Percentiles rank a stretch among this genome's conserved stretches.
Conservation (phyloP, 2,329 filamentous ascomycete genomes). For the Alternaria sp. region DNA sequence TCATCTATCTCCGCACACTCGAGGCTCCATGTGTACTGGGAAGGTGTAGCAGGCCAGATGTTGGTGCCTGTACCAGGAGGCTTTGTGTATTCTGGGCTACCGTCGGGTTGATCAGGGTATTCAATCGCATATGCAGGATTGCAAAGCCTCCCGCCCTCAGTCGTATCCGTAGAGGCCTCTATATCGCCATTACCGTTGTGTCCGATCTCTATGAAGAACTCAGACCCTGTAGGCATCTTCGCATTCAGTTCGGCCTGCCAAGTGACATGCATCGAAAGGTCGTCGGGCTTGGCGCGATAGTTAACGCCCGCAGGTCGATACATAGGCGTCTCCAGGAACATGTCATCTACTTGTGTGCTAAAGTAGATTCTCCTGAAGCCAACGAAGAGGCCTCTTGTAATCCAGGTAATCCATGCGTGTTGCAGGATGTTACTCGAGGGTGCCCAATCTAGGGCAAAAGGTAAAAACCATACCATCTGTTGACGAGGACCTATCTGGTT, state of each 20-base stretch:
- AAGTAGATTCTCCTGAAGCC: conserved; percentile 66
- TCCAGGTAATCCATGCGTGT: conserved; percentile 70
- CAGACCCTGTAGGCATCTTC: conserved; percentile 45
- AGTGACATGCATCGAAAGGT: conserved; percentile 40
- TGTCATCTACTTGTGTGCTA: conserved; percentile 69
- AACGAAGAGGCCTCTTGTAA: conserved; percentile 66
- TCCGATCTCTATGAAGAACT: conserved; percentile 50
- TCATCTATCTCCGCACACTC: conserved; percentile 61
- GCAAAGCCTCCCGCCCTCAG: conserved; percentile 35
- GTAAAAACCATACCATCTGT: conserved; percentile 70
- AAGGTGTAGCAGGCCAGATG: conserved; percentile 54
- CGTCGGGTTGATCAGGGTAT: conserved; percentile 52
- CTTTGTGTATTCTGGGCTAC: conserved; percentile 57
- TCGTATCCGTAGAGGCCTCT: conserved; percentile 43
- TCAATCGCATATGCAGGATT: conserved; percentile 48
- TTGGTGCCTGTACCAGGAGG: conserved; percentile 49
- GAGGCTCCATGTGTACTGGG: conserved; percentile 59
- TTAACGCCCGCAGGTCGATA: conserved; percentile 56
- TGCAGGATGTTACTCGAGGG: conserved; percentile 66
- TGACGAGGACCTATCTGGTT: conserved; percentile 66
- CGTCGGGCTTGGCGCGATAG: conserved; percentile 58
- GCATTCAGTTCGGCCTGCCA: conserved; percentile 44
- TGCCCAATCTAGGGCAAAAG: conserved; percentile 62
- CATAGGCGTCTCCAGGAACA: conserved; percentile 62
- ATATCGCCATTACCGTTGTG: conserved; percentile 53